Conservation (phyloP, 2,329 filamentous ascomycete genomes). For the Trichoderma guizhouense region DNA sequence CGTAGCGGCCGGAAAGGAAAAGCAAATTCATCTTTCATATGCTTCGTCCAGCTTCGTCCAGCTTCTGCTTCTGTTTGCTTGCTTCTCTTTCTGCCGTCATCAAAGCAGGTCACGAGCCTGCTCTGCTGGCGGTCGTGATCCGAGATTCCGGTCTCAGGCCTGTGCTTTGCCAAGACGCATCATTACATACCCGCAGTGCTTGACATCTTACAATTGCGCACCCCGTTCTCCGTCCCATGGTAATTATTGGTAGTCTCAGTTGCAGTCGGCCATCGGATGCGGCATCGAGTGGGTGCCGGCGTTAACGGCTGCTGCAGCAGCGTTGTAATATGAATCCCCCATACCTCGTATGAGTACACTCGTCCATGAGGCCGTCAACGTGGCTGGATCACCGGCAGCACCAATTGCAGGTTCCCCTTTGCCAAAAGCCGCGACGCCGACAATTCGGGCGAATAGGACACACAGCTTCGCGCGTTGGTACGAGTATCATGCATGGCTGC, state of each 20-base stretch:
- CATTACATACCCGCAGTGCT: background rate
- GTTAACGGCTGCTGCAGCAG: background rate
- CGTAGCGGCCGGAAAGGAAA: background rate
- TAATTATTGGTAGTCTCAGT: background rate
- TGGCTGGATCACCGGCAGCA: background rate
- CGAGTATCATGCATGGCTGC: background rate
- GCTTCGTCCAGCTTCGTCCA: background rate
- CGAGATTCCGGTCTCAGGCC: background rate
- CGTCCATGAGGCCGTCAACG: background rate
- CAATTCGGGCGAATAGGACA: background rate
- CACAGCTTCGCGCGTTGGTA: background rate
- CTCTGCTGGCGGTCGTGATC: background rate
- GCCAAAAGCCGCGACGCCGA: background rate
- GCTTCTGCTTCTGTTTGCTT: background rate
- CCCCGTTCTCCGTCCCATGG: background rate
- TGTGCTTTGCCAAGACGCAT: background rate
- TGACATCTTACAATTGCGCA: background rate
- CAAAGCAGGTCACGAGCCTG: conserved; percentile 5
- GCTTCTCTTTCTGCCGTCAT: background rate
- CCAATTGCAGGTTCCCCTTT: background rate
- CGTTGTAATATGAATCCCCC: background rate
- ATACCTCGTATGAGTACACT: no score
- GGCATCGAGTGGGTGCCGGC: background rate
- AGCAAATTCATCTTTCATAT: background rate
- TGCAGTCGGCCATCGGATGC: conserved; percentile 3